A percentile compares a stretch with the other conserved stretches of the same genome.
Evolutionary conservation across 352 stramenopile species (phyloP).

Genomic region (Globisporangium radiosum): DNA sequence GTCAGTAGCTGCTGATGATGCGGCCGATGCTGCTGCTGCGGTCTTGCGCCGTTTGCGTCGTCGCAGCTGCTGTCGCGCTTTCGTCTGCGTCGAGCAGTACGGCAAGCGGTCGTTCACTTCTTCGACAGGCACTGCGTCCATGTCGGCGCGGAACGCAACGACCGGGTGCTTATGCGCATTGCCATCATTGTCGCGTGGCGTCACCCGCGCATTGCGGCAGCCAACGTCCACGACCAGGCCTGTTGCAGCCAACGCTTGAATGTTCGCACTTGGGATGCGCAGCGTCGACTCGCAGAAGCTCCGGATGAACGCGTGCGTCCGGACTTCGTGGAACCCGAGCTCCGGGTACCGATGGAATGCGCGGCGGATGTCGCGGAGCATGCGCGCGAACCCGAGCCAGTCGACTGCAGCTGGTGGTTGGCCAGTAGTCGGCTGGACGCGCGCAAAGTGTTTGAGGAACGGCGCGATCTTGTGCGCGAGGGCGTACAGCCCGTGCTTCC

Average conservation of each 20-base stretch:
- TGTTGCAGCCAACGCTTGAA: conserved; percentile 71
- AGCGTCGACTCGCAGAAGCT: conserved; percentile 78
- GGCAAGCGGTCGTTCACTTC: conserved; percentile 75
- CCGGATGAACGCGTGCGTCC: conserved; percentile 84
- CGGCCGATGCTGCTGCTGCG: conserved; percentile 22
- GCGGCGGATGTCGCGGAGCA: conserved; percentile 73
- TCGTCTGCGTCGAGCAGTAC: conserved; percentile 72
- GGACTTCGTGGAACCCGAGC: conserved; percentile 87
- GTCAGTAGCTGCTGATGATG: conserved; percentile 16
- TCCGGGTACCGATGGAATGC: conserved; percentile 89
- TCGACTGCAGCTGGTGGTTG: conserved; percentile 20
- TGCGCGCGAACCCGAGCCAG: conserved; percentile 64
- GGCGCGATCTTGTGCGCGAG: conserved; percentile 47
- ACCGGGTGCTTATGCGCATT: conserved; percentile 55
- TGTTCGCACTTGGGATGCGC: conserved; percentile 64
- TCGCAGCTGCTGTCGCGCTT: conserved; percentile 37
- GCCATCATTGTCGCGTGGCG: conserved; percentile 24
- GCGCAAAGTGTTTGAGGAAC: conserved; percentile 51
- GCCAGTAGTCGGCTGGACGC: background rate
- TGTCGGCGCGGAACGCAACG: conserved; percentile 92
- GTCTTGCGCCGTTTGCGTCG: conserved; percentile 71
- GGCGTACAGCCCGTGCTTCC: conserved; percentile 51
- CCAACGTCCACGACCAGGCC: conserved; percentile 91
- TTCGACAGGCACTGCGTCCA: conserved; percentile 93
- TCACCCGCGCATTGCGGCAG: conserved; percentile 50